Conservation (phyloP, 208 protist species). For the Trypanosoma vivax region DNA sequence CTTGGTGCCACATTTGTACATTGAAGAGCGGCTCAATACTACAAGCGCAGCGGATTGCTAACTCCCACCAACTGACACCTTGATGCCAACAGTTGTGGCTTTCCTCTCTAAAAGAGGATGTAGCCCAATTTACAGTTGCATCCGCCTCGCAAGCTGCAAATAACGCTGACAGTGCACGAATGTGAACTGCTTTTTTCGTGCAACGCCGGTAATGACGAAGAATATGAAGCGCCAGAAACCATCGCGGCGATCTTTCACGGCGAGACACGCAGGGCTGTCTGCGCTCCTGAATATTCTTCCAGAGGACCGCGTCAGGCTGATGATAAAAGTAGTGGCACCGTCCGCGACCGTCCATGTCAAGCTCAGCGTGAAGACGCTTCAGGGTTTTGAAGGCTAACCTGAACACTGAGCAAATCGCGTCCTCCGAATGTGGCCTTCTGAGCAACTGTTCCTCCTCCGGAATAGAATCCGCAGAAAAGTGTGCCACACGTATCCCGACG, state of each 20-base stretch:
- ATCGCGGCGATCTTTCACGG: conserved; percentile 3
- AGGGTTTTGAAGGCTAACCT: conserved; percentile 15
- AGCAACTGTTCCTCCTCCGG: conserved; percentile 15
- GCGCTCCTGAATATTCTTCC: neutral
- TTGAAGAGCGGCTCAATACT: conserved; percentile 12
- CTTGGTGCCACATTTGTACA: conserved; percentile 5
- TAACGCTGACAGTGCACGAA: conserved; percentile 12
- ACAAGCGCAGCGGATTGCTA: conserved; percentile 14
- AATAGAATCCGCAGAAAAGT: conserved; percentile 25
- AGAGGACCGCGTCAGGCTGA: conserved; percentile 6
- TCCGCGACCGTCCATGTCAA: conserved; percentile 21
- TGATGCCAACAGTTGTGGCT: neutral
- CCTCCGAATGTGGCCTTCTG: conserved; percentile 13
- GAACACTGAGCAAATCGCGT: conserved; percentile 18
- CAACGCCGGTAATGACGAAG: conserved; percentile 18
- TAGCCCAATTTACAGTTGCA: neutral
- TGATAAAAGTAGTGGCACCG: conserved; percentile 14
- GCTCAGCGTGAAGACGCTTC: conserved; percentile 18
- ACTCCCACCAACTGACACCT: conserved; percentile 11
- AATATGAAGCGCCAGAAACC: conserved; percentile 22
- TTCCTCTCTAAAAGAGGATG: neutral
- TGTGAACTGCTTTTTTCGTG: conserved; percentile 1
- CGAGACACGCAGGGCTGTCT: neutral
- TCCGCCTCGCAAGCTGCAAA: conserved; percentile 19
- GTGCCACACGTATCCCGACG: conserved; percentile 18